Conservation (phyloP, 2,329 filamentous ascomycete species). For the Periconia sp. region DNA sequence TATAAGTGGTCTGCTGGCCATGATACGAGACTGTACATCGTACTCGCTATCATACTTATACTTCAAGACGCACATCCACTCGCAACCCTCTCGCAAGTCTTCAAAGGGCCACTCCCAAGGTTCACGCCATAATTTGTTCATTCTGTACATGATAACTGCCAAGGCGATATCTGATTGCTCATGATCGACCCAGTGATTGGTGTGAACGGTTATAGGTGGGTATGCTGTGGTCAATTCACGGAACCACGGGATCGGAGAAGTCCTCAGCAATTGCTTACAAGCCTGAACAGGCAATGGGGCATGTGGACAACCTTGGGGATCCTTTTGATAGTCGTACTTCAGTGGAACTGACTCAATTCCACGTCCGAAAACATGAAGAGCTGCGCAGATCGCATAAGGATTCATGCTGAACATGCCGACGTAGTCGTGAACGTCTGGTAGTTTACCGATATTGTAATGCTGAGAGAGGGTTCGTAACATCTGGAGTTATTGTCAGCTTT, state of each 20-base stretch:
- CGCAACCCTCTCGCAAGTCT: conserved; percentile 6
- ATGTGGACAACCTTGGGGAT: neutral
- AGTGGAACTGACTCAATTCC: conserved; percentile 15
- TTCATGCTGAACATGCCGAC: too few species aligned
- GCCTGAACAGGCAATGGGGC: conserved; percentile 1
- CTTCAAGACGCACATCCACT: conserved; percentile 14
- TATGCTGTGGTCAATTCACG: neutral
- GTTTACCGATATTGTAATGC: conserved; percentile 13
- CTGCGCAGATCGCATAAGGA: too few species aligned
- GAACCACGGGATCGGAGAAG: conserved; percentile 8
- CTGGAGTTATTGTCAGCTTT: conserved; percentile 6
- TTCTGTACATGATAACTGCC: conserved; percentile 1
- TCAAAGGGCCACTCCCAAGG: conserved; percentile 15
- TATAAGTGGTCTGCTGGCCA: too few species aligned
- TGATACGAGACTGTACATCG: too few species aligned
- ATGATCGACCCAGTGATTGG: conserved; percentile 10
- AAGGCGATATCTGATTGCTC: neutral
- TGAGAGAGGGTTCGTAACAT: conserved; percentile 13
- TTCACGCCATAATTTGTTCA: conserved; percentile 5
- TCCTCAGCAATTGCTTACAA: conserved; percentile 3
- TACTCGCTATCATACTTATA: conserved; percentile 6
- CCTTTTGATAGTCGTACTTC: conserved; percentile 6
- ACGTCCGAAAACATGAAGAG: too few species aligned
- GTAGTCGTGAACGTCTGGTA: conserved; percentile 3
- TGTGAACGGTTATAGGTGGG: conserved; percentile 2